Evolutionary conservation across 2,329 filamentous ascomycete genomes (phyloP).

Genomic region (Curvularia verruculosa): DNA sequence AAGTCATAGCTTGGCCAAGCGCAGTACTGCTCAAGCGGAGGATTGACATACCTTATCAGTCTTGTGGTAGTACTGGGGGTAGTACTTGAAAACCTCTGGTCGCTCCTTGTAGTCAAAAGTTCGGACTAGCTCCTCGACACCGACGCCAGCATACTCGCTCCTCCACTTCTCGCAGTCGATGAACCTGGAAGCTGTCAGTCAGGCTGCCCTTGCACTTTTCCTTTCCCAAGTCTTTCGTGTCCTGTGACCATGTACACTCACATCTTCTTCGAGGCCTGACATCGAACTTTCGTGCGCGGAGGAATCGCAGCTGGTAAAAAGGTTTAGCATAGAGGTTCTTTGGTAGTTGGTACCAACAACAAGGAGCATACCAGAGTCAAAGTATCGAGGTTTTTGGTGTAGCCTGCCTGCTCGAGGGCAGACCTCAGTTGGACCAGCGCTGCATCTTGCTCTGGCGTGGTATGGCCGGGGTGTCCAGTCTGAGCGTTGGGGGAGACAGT

Average conservation of each 20-base stretch:
- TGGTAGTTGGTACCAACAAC: not conserved
- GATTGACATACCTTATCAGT: constrained; percentile 69
- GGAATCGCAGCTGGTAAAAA: constrained; percentile 76
- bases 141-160: constrained; percentile 70
- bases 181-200: constrained; percentile 69
- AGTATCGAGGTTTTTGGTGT: constrained; percentile 85
- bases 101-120: constrained; percentile 90
- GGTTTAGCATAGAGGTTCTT: constrained; percentile 27
- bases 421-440: constrained; percentile 84
- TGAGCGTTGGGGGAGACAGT: constrained; percentile 72
- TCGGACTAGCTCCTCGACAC: constrained; percentile 78
- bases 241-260: constrained; percentile 55
- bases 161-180: constrained; percentile 90
- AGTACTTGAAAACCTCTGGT: constrained; percentile 82
- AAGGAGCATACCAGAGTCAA: constrained; percentile 74
- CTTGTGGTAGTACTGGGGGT: constrained; percentile 99
- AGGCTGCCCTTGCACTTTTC: not conserved
- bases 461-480: constrained; percentile 84
- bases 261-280: constrained; percentile 86
- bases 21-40: not conserved
- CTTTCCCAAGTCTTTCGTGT: not conserved
- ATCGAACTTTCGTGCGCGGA: constrained; percentile 95
- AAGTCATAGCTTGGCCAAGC: not conserved
- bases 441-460: constrained; percentile 85
- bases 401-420: constrained; percentile 83